A percentile compares a stretch with the other conserved stretches of the same genome.
Conservation (phyloP, 257 asterid genomes). For the Solanum virginianum region DNA sequence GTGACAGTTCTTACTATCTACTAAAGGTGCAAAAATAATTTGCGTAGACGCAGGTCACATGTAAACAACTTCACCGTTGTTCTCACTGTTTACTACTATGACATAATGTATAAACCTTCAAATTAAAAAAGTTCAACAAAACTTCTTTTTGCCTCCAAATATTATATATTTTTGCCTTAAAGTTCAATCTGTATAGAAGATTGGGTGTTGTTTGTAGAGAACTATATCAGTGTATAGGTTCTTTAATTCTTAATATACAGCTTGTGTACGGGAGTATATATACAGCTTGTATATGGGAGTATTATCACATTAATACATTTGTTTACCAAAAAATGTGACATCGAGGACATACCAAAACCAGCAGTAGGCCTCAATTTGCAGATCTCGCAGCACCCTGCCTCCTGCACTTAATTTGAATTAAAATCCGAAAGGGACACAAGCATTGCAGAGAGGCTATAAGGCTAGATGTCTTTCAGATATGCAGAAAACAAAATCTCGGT, state of each 20-base stretch:
- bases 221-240: background rate
- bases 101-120: background rate
- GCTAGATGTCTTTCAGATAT: background rate
- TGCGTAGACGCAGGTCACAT: too few species aligned
- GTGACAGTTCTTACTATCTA: too few species aligned
- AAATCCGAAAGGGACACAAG: background rate
- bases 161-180: background rate
- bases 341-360: conserved; percentile 15
- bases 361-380: conserved; percentile 10
- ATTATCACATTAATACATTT: background rate
- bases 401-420: conserved; percentile 5
- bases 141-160: background rate
- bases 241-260: background rate
- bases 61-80: too few species aligned
- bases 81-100: background rate
- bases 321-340: background rate
- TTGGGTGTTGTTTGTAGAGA: background rate
- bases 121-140: background rate
- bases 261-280: background rate
- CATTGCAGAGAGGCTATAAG: background rate
- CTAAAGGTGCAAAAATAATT: too few species aligned
- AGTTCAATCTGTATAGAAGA: background rate
- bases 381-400: conserved; percentile 10
- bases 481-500: background rate
- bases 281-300: background rate